Evolutionary conservation across 177 flowering plant genomes (phyloP).

Genomic region (Vitis hybrid): DNA sequence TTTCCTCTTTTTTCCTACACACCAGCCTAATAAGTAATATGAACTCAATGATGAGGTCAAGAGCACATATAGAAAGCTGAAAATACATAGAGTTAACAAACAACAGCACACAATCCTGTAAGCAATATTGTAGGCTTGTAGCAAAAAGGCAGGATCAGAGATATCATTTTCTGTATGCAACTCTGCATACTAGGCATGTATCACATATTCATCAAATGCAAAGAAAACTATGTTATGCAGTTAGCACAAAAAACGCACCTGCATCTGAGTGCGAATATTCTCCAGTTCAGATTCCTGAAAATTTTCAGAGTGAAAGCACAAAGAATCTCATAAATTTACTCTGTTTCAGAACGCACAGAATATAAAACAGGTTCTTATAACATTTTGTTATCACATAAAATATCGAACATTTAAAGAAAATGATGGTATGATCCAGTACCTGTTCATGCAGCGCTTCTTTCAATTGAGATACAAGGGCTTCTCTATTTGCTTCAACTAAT

Average conservation of each 20-base stretch:
- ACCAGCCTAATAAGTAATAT: neutral
- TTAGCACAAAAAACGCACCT: constrained; percentile 39
- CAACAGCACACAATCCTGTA: neutral
- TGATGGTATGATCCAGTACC: constrained; percentile 36
- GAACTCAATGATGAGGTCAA: neutral
- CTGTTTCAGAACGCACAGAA: constrained; percentile 6
- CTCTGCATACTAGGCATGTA: no score
- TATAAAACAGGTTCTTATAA: neutral
- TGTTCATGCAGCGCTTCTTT: constrained; percentile 82
- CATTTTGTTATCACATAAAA: neutral
- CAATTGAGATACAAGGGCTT: constrained; percentile 69
- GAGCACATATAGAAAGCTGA: neutral
- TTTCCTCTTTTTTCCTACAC: no score
- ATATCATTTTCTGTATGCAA: no score
- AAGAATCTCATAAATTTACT: constrained; percentile 1
- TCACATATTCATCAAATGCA: neutral
- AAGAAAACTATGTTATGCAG: neutral
- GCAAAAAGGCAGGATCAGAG: neutral
- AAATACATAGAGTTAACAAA: neutral
- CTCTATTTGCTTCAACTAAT: constrained; percentile 68
- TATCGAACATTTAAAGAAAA: constrained; percentile 1
- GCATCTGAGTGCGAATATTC: constrained; percentile 77
- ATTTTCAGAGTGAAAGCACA: constrained; percentile 13
- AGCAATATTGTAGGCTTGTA: neutral
- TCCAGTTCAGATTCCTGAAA: constrained; percentile 86